Conservation (phyloP, 2,329 filamentous ascomycete genomes). For the Endocalyx cinctus region DNA sequence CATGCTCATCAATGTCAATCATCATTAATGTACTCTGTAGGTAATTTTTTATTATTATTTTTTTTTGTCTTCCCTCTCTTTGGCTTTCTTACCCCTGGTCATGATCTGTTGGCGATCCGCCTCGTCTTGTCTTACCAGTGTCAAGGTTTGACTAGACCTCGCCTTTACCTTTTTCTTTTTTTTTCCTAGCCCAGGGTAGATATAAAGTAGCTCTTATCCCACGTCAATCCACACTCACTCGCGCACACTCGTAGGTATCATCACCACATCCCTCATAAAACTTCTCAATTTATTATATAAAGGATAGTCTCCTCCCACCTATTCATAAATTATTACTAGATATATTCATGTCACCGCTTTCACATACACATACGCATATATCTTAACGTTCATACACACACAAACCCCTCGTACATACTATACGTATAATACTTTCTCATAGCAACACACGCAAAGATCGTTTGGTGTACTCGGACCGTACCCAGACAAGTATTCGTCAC, state of each 20-base stretch:
- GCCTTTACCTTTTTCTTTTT: not conserved
- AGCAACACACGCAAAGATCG: no score
- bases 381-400: constrained; percentile 1
- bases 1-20: no score
- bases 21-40: no score
- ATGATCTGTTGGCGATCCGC: constrained; percentile 11
- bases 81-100: constrained; percentile 5
- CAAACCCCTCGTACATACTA: constrained; percentile 1
- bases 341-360: not conserved
- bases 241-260: constrained; percentile 2
- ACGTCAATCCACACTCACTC: constrained; percentile 2
- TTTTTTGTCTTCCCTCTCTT: constrained; percentile 1
- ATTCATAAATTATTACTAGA: not conserved
- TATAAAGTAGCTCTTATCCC: constrained; percentile 19
- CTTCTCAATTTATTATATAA: constrained; percentile 3
- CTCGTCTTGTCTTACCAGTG: constrained; percentile 14
- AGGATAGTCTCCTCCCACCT: not conserved
- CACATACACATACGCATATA: not conserved
- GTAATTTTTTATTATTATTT: no score
- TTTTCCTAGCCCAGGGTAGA: constrained; percentile 10
- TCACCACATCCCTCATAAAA: constrained; percentile 5
- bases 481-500: no score
- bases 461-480: no score
- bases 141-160: constrained; percentile 13
- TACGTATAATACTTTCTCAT: no score